phyloP scores from a whole-genome alignment of 106 monocot genomes.

The Triglochin maritima region DNA sequence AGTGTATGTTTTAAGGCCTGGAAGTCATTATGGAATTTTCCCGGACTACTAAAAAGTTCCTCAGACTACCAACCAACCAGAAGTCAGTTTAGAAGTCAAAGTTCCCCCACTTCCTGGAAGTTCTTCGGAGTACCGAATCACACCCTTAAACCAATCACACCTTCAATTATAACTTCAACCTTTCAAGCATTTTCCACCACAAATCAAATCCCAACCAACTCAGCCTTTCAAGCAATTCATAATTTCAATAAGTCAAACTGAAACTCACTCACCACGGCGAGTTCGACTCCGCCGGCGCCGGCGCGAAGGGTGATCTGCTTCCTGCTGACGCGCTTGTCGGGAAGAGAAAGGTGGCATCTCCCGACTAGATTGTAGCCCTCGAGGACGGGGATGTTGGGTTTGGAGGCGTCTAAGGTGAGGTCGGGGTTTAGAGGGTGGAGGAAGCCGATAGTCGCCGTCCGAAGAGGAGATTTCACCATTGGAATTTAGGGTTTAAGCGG shows the following conservation, averaged over 20 bases:
- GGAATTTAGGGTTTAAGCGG: too few relatives aligned
- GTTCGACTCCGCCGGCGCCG: conserved; percentile 39
- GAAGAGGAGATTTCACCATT: too few relatives aligned
- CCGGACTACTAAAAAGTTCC: too few relatives aligned
- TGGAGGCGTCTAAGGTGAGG: conserved; percentile 22
- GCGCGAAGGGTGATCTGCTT: conserved; percentile 64
- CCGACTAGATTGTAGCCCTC: conserved; percentile 50
- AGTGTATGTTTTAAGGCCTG: too few relatives aligned
- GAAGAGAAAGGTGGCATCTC: conserved; percentile 29
- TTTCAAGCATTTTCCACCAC: not conserved
- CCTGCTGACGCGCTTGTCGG: conserved; percentile 85
- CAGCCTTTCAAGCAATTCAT: too few relatives aligned
- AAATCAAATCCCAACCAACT: not conserved
- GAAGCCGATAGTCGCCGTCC: conserved; percentile 23
- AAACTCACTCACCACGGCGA: conserved; percentile 38
- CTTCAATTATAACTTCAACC: too few relatives aligned
- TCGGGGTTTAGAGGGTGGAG: conserved; percentile 45
- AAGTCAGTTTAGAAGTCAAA: too few relatives aligned
- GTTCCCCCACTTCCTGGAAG: too few relatives aligned
- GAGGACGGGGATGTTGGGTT: conserved; percentile 32
- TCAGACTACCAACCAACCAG: too few relatives aligned
- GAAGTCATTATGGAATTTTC: too few relatives aligned
- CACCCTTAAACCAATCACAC: too few relatives aligned
- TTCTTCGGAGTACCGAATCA: too few relatives aligned
- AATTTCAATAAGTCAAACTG: not conserved